phyloP scores from a whole-genome alignment of 1,284 basidiomycete species.

The Agroathelia rolfsii region DNA sequence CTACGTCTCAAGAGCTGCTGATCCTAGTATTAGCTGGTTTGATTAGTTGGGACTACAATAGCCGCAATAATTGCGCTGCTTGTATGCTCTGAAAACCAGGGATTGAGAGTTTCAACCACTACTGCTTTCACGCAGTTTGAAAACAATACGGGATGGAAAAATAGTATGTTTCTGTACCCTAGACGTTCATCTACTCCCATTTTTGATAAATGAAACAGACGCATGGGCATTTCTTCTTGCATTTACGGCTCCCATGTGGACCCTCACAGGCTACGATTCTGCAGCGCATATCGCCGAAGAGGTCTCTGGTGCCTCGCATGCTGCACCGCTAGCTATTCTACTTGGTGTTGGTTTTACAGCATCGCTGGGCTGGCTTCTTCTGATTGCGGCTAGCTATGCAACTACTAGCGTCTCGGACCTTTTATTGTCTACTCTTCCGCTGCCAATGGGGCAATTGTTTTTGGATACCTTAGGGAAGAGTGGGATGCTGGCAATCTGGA shows the following conservation, averaged over 20 bases:
- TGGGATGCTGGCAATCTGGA: conserved; percentile 65
- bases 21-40: conserved; percentile 12
- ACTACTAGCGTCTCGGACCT: conserved; percentile 46
- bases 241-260: conserved; percentile 72
- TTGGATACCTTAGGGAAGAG: conserved; percentile 53
- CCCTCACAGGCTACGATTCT: conserved; percentile 67
- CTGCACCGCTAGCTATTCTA: conserved; percentile 72
- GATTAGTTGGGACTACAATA: conserved; percentile 44
- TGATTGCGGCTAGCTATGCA: conserved; percentile 57
- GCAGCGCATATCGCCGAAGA: conserved; percentile 75
- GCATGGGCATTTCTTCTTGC: conserved; percentile 66
- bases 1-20: conserved; percentile 4
- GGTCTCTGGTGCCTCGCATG: conserved; percentile 51
- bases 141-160: conserved; percentile 61
- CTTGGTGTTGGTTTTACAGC: conserved; percentile 52
- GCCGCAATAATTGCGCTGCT: conserved; percentile 53
- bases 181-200: conserved; percentile 1
- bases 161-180: conserved; percentile 28
- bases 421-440: conserved; percentile 38
- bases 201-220: conserved; percentile 30
- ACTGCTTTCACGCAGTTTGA: conserved; percentile 63
- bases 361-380: conserved; percentile 51
- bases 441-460: conserved; percentile 67
- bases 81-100: conserved; percentile 45
- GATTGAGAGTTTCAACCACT: conserved; percentile 48